Conservation (phyloP, 208 protist species). For the Acanthamoeba castellanii region DNA sequence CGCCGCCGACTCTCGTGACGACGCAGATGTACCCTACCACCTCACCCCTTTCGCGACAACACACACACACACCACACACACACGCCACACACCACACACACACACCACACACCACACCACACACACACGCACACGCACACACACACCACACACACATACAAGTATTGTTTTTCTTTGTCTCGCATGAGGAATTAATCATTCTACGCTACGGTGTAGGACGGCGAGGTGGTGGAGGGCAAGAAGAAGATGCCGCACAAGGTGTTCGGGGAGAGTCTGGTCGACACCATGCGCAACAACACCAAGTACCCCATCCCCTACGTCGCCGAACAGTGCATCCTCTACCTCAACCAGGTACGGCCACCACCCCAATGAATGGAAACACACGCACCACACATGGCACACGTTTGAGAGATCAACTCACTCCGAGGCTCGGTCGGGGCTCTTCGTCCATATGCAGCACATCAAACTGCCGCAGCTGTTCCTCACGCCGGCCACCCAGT, state of each 20-base stretch:
- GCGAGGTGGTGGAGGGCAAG: constrained; percentile 6
- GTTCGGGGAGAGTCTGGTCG: constrained; percentile 24
- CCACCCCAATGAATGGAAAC: too few species aligned
- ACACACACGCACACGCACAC: too few species aligned
- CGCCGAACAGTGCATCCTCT: constrained; percentile 60
- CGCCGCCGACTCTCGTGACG: neutral
- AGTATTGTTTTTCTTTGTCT: too few species aligned
- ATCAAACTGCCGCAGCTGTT: constrained; percentile 15
- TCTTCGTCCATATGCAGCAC: neutral
- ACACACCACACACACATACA: too few species aligned
- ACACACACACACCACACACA: neutral
- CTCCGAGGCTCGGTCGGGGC: neutral
- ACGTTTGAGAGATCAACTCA: too few species aligned
- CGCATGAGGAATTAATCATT: neutral
- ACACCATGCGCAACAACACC: constrained; percentile 20
- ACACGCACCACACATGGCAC: too few species aligned
- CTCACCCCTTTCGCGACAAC: too few species aligned
- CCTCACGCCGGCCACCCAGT: neutral
- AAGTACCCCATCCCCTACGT: constrained; percentile 68
- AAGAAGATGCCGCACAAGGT: constrained; percentile 51
- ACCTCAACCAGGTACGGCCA: constrained; percentile 19
- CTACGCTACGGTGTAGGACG: neutral
- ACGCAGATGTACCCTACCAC: neutral
- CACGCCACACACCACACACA: too few species aligned
- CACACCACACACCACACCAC: too few species aligned